Base-by-base conservation (phyloP, 2,329 filamentous ascomycete species). In the Paraphaeosphaeria sporulosa region DNA sequence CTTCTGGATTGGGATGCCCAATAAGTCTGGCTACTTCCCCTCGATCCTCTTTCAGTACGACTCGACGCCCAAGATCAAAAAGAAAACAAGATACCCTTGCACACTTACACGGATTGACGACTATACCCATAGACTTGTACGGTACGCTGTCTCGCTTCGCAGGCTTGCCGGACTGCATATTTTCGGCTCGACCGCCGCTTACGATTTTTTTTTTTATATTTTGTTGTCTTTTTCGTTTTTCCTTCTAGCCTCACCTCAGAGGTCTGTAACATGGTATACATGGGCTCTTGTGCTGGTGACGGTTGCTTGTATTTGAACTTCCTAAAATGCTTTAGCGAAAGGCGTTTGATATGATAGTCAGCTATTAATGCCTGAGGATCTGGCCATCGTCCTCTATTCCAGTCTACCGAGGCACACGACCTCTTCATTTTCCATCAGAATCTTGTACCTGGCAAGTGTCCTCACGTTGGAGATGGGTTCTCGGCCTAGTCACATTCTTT, bases 11-110 rank as follows among this genome's bases (percentile, higher is more conserved):
- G 56, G 60, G 27, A 30, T 43, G 42, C 50, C 54, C 60, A 54
- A 62, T 72, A 74, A 58, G 53, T 34, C 50, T 40, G 34, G 25
- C 47, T 44, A 36, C 58, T 64, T 60, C 48, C 47, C 46, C 50
- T 60, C 61, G 52, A 17, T 15, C n/a, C 30, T n/a, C 10, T n/a
- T 47, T 55, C n/a, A 30, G 27, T 21, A 55, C 9, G 15, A 46
- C 19, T 21, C 40, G 19, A 47, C 19, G 47, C 46, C 34, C 44
- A 13, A 38, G 9, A 46, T n/a, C 42, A 19, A 48, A 52, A 56
- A 57, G 34, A 38, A 51, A 50, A 59, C n/a, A 38, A 57, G 58
- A 60, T 60, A 60, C 57, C 58, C 58, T 48, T 52, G 57, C 52
- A 44, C 19, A 54, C 38, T 25, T 21, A 52, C 53, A 60, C 58